Evolutionary conservation across 2,329 filamentous ascomycete genomes (phyloP).

Genomic region (Verruconis gallopava): DNA sequence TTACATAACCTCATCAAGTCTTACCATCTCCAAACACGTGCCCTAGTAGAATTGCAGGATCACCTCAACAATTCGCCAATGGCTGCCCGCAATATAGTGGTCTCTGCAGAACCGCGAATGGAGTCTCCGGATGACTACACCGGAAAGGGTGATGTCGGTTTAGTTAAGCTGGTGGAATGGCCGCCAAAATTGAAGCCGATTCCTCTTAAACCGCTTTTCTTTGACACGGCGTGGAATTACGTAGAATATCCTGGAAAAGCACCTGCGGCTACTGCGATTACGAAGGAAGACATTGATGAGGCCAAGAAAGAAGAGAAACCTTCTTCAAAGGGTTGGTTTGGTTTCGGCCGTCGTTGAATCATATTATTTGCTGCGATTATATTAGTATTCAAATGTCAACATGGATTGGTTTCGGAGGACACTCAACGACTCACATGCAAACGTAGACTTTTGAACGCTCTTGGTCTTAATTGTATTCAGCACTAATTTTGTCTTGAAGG

Average conservation of each 20-base stretch:
- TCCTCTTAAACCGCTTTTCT: conserved; percentile 87
- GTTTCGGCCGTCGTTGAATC: background rate
- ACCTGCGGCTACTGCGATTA: conserved; percentile 9
- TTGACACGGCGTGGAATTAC: conserved; percentile 96
- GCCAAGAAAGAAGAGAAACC: background rate
- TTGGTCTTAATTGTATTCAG: too few relatives aligned
- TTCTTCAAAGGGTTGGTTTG: background rate
- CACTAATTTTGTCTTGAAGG: too few relatives aligned
- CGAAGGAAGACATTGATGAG: background rate
- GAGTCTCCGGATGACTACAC: conserved; percentile 68
- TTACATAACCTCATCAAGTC: conserved; percentile 52
- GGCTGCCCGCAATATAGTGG: conserved; percentile 32
- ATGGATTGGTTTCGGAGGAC: too few relatives aligned
- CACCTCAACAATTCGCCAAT: conserved; percentile 38
- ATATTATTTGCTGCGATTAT: too few relatives aligned
- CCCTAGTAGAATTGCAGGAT: conserved; percentile 70
- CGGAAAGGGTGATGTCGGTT: conserved; percentile 49
- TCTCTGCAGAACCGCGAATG: conserved; percentile 48
- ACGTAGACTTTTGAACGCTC: too few relatives aligned
- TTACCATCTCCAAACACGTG: conserved; percentile 69
- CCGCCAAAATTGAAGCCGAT: conserved; percentile 73
- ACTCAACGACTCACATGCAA: too few relatives aligned
- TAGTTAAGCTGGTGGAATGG: conserved; percentile 72
- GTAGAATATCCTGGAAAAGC: conserved; percentile 65
- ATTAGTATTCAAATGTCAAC: too few relatives aligned